These are phyloP conservation scores for Geosmithia putterillii DNA, from an alignment of 2,329 filamentous ascomycete genomes.

Conservation along the genomic window DNA sequence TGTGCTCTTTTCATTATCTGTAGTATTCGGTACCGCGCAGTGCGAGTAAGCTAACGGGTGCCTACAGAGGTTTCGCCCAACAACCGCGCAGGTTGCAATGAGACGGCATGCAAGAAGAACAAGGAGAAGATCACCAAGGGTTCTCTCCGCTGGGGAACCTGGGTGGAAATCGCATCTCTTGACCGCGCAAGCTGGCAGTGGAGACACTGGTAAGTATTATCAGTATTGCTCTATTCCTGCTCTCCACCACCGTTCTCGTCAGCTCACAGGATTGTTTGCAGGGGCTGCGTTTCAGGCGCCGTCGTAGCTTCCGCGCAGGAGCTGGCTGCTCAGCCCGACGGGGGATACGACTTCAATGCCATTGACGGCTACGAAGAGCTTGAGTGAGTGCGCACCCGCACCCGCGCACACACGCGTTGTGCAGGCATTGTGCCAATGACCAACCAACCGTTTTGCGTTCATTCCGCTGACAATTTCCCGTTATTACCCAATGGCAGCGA, in stretches of 20 bases:
- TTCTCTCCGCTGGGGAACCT: conserved; percentile 64
- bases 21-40: too few relatives aligned
- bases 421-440: too few relatives aligned
- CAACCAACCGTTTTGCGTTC: background rate
- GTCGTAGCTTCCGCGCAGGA: conserved; percentile 56
- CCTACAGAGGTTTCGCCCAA: conserved; percentile 56
- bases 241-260: background rate
- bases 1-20: background rate
- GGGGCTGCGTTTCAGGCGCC: conserved; percentile 79
- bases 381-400: conserved; percentile 28
- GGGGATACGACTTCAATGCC: conserved; percentile 45
- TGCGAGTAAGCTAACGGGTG: too few relatives aligned
- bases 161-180: conserved; percentile 42
- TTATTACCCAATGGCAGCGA: too few relatives aligned
- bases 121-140: conserved; percentile 65
- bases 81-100: conserved; percentile 63
- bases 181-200: conserved; percentile 58
- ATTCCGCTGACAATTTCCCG: background rate
- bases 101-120: conserved; percentile 58
- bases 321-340: conserved; percentile 31
- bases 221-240: conserved; percentile 25
- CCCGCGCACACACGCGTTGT: too few relatives aligned
- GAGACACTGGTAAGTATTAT: conserved; percentile 57
- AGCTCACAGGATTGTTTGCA: conserved; percentile 18
- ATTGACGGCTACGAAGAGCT: conserved; percentile 79